phyloP scores from a whole-genome alignment of 345 rosid genomes.

The Citrus trifoliata region DNA sequence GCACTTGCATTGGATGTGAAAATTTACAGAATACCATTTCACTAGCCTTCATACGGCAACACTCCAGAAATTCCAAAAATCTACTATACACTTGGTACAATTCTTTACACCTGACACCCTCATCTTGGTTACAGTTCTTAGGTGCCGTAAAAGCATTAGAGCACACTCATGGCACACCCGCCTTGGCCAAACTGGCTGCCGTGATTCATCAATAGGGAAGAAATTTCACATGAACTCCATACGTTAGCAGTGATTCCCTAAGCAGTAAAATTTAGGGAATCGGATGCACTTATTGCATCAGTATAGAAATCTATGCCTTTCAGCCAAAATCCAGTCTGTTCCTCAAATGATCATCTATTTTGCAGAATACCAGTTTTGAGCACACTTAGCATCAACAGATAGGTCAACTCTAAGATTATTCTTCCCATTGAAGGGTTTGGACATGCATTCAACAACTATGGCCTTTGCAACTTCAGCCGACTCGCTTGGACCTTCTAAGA shows the following conservation, averaged over 20 bases:
- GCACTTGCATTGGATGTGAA: not conserved
- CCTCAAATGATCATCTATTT: slow-evolving; percentile 37
- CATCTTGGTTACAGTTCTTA: not conserved
- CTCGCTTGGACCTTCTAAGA: slow-evolving; percentile 90
- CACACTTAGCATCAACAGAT: slow-evolving; percentile 90
- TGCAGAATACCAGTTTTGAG: slow-evolving; percentile 86
- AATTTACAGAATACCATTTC: not conserved
- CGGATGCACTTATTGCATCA: not conserved
- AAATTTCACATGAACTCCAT: not conserved
- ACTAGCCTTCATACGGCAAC: not conserved
- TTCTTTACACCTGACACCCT: not conserved
- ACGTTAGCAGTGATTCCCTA: slow-evolving; percentile 1
- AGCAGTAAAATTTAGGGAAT: slow-evolving; percentile 5
- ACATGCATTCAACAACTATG: slow-evolving; percentile 87
- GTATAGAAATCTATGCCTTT: not conserved
- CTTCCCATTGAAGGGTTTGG: slow-evolving; percentile 72
- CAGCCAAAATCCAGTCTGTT: slow-evolving; percentile 9
- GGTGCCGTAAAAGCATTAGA: not conserved
- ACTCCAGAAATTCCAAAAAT: not conserved
- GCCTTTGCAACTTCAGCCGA: slow-evolving; percentile 81
- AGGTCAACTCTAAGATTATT: slow-evolving; percentile 77
- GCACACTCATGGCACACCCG: not conserved
- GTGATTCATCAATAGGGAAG: not conserved
- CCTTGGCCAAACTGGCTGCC: not conserved
- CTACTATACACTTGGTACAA: slow-evolving; percentile 5